These are phyloP conservation scores for Gossypium lobatum DNA, from an alignment of 441 rosid species.

Conservation along the genomic window DNA sequence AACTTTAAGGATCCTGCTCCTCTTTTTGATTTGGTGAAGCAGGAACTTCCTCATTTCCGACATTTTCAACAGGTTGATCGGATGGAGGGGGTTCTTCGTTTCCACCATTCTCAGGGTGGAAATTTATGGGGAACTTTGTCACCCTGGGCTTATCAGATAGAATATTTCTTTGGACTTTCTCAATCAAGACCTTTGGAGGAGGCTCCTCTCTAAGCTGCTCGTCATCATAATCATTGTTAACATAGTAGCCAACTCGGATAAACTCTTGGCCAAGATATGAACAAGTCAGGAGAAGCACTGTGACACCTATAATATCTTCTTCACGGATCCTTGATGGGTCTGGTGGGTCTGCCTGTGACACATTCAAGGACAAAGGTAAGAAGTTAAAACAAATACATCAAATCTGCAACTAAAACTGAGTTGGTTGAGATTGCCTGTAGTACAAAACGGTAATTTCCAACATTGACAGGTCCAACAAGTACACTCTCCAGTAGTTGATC, in stretches of 20 bases:
- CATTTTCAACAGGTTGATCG: conserved; percentile 35
- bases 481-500: conserved; percentile 73
- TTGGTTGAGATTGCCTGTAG: conserved; percentile 30
- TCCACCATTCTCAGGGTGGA: conserved; percentile 52
- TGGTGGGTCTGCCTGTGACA: conserved; percentile 65
- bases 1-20: conserved; percentile 22
- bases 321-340: conserved; percentile 68
- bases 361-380: not conserved
- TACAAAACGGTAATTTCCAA: conserved; percentile 61
- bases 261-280: conserved; percentile 73
- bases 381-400: not conserved
- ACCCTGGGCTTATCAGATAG: conserved; percentile 72
- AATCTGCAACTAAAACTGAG: not conserved
- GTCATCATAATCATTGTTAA: conserved; percentile 71
- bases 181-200: conserved; percentile 51
- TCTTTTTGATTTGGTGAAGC: conserved; percentile 30
- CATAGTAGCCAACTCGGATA: conserved; percentile 65
- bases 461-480: conserved; percentile 73
- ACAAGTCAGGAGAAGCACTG: conserved; percentile 67
- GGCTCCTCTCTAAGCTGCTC: conserved; percentile 76
- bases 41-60: conserved; percentile 29
- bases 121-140: conserved; percentile 74
- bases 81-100: conserved; percentile 33
- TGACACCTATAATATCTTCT: conserved; percentile 75
- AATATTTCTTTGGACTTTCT: conserved; percentile 65